phyloP scores from a whole-genome alignment of 2,329 filamentous ascomycete genomes.

The Hypoxylon sp. region DNA sequence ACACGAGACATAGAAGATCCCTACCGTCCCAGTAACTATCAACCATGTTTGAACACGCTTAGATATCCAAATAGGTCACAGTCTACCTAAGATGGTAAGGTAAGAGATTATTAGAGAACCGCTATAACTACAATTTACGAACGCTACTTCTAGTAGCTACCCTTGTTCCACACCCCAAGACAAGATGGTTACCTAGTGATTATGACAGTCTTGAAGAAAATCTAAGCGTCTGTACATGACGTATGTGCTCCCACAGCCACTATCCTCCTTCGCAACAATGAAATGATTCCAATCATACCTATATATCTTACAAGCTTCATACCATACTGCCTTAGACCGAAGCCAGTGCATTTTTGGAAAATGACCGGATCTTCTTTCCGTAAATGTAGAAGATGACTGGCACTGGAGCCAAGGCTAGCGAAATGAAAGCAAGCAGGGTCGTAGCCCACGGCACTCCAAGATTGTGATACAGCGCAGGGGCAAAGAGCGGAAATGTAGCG shows the following conservation, averaged over 20 bases:
- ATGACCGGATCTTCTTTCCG: neutral
- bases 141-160: neutral
- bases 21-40: neutral
- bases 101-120: no score
- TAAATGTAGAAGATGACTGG: slow-evolving; percentile 5
- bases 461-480: slow-evolving; percentile 10
- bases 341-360: neutral
- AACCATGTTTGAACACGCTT: neutral
- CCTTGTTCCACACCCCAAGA: neutral
- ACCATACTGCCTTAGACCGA: neutral
- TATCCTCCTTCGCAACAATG: neutral
- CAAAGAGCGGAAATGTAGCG: slow-evolving; percentile 19
- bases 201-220: neutral
- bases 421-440: slow-evolving; percentile 4
- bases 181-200: neutral
- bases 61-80: neutral
- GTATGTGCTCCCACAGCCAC: no score
- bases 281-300: neutral
- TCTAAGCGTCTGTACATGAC: neutral
- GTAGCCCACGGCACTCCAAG: slow-evolving; percentile 25
- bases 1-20: neutral
- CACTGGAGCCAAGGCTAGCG: slow-evolving; percentile 1
- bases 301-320: neutral
- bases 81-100: neutral
- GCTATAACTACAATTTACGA: no score